Percentiles rank a stretch among this genome's conserved stretches.
Conservation (phyloP, 73 alveolate species). For the Paramecium pentaurelia region DNA sequence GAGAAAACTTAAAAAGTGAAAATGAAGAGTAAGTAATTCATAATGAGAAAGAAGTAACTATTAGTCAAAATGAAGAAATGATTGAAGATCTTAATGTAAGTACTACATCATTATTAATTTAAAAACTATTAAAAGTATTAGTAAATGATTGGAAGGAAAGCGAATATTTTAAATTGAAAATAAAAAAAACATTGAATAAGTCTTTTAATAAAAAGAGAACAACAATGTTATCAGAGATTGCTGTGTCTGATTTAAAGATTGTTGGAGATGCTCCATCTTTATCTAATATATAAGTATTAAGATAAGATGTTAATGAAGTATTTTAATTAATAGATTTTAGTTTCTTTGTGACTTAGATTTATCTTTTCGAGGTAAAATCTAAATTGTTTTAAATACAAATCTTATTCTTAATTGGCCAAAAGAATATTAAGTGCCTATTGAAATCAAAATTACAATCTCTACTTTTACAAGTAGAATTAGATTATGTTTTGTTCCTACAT, state of each 20-base stretch:
- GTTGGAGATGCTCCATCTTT: constrained; percentile 31
- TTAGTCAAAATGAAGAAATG: not conserved
- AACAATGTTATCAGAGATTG: not conserved
- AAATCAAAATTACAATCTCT: not conserved
- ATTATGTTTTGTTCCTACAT: constrained; percentile 9
- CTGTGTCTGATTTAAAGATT: not conserved
- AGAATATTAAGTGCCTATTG: constrained; percentile 19
- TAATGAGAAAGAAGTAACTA: not conserved
- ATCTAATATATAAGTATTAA: not conserved
- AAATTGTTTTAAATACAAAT: not conserved
- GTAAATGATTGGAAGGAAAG: constrained; percentile 25
- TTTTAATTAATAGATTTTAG: not conserved
- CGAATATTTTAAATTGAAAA: not conserved
- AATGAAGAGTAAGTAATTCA: not conserved
- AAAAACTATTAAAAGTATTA: not conserved
- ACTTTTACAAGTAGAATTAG: constrained; percentile 18
- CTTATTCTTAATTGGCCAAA: constrained; percentile 10
- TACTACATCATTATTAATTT: not conserved
- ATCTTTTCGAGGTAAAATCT: constrained; percentile 11
- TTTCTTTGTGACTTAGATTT: constrained; percentile 21
- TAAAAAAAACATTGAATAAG: not conserved
- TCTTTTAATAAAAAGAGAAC: constrained; percentile 6
- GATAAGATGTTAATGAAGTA: constrained; percentile 36
- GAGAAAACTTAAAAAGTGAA: not conserved
- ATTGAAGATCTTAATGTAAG: not conserved